Percentiles rank a stretch among this genome's conserved stretches.
Conservation (phyloP, 768 basidiomycete genomes). For the Tylopilus vinaceipallidus region DNA sequence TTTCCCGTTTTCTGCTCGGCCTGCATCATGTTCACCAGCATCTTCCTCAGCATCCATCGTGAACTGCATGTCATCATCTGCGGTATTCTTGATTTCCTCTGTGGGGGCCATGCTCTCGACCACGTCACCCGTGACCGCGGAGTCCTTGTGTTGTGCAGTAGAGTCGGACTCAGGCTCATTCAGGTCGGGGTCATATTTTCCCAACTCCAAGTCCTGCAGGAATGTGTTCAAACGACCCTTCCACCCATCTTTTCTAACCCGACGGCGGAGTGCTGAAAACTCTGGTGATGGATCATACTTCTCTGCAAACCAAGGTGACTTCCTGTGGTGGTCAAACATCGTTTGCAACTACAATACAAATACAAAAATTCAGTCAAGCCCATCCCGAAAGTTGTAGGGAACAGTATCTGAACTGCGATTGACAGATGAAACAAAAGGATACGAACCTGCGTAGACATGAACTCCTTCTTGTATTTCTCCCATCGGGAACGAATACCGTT, state of each 20-base stretch:
- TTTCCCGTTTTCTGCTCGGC: slow-evolving; percentile 62
- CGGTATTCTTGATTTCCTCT: slow-evolving; percentile 55
- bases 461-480: slow-evolving; percentile 95
- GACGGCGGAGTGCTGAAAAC: slow-evolving; percentile 64
- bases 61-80: slow-evolving; percentile 76
- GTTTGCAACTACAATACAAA: slow-evolving; percentile 79
- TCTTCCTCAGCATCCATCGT: slow-evolving; percentile 74
- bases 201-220: slow-evolving; percentile 75
- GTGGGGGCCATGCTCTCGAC: slow-evolving; percentile 31
- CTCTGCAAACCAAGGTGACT: slow-evolving; percentile 96
- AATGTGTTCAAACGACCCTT: slow-evolving; percentile 70
- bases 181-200: slow-evolving; percentile 80
- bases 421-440: slow-evolving; percentile 17
- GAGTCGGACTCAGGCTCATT: slow-evolving; percentile 58
- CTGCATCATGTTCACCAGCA: slow-evolving; percentile 54
- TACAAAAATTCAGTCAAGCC: slow-evolving; percentile 27
- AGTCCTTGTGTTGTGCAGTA: slow-evolving; percentile 53
- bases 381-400: slow-evolving; percentile 7
- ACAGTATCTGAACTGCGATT: slow-evolving; percentile 12
- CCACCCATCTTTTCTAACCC: slow-evolving; percentile 86
- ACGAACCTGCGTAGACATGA: slow-evolving; percentile 83
- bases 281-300: slow-evolving; percentile 85
- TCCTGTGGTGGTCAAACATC: slow-evolving; percentile 93
- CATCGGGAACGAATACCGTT: slow-evolving; percentile 82
- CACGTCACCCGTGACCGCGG: slow-evolving; percentile 35